These are phyloP conservation scores for Starmerella cellae DNA, from an alignment of 805 yeast species.

Conservation along the genomic window DNA sequence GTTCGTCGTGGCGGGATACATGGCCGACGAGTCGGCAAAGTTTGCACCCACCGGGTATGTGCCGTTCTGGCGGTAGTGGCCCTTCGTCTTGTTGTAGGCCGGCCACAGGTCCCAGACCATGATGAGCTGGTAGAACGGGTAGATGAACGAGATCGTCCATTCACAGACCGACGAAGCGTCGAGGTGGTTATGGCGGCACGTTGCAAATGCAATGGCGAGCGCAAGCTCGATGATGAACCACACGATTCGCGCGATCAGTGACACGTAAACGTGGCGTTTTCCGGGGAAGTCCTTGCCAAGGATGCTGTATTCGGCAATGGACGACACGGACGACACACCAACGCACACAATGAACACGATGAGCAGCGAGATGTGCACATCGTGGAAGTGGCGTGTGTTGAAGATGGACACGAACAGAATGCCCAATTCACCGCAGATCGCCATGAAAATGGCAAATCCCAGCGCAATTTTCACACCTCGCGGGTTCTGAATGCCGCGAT, in stretches of 20 bases:
- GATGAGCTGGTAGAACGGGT: constrained; percentile 51
- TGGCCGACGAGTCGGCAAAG: background rate
- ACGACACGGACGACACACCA: constrained; percentile 39
- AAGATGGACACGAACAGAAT: constrained; percentile 62
- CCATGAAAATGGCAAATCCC: constrained; percentile 33
- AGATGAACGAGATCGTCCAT: constrained; percentile 78
- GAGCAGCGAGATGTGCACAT: constrained; percentile 48
- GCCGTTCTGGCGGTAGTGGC: constrained; percentile 17
- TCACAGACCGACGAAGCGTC: constrained; percentile 54
- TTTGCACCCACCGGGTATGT: constrained; percentile 8
- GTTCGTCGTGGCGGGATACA: background rate
- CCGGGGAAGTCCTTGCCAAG: constrained; percentile 36
- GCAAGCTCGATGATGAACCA: constrained; percentile 60
- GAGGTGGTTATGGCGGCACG: constrained; percentile 27
- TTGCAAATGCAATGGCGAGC: constrained; percentile 51
- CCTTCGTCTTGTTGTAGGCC: constrained; percentile 34
- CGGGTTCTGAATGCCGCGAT: constrained; percentile 26
- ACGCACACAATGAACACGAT: constrained; percentile 58
- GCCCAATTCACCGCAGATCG: constrained; percentile 53
- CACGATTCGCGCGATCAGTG: constrained; percentile 38
- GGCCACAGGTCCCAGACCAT: constrained; percentile 61
- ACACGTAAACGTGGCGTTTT: constrained; percentile 27
- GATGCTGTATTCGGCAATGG: constrained; percentile 35
- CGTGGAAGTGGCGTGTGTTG: constrained; percentile 44
- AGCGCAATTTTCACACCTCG: constrained; percentile 27